These are phyloP conservation scores for Knoxdaviesia proteae DNA, from an alignment of 2,329 filamentous ascomycete genomes.

Conservation along the genomic window DNA sequence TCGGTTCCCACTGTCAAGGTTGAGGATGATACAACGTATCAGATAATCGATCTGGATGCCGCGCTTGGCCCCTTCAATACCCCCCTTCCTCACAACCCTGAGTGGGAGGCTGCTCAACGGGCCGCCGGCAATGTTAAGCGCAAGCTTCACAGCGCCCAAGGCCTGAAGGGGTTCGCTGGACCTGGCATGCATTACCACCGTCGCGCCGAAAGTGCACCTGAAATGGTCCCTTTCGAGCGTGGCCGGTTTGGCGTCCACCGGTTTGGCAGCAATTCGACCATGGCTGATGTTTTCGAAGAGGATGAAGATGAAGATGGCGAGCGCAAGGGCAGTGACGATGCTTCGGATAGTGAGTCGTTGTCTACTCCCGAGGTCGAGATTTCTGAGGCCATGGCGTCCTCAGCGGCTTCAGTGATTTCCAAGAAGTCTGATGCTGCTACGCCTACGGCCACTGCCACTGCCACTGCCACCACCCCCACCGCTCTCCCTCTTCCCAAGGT, in stretches of 20 bases:
- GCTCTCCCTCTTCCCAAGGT: no score
- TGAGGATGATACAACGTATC: constrained; percentile 47
- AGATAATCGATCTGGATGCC: constrained; percentile 85
- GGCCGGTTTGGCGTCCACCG: constrained; percentile 35
- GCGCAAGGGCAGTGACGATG: constrained; percentile 8
- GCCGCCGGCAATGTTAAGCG: constrained; percentile 35
- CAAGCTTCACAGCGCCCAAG: constrained; percentile 56
- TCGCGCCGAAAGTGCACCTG: constrained; percentile 61
- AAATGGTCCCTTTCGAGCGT: constrained; percentile 54
- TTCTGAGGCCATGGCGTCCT: no score
- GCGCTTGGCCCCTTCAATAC: constrained; percentile 86
- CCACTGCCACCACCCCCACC: no score
- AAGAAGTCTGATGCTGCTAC: no score
- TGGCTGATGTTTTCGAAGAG: constrained; percentile 77
- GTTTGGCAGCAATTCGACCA: constrained; percentile 47
- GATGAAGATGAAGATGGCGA: constrained; percentile 33
- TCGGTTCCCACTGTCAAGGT: neutral
- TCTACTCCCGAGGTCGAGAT: no score
- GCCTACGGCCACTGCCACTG: no score
- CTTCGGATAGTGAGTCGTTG: no score
- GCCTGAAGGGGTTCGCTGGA: constrained; percentile 45
- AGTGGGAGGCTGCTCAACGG: constrained; percentile 46
- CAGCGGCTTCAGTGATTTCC: no score
- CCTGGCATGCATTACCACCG: constrained; percentile 58
- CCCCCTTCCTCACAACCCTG: constrained; percentile 38